Evolutionary conservation across 2,329 filamentous ascomycete genomes (phyloP), one percentile per base, ranked within the genome.

Genomic region (Tolypocladium cylindrosporum): DNA sequence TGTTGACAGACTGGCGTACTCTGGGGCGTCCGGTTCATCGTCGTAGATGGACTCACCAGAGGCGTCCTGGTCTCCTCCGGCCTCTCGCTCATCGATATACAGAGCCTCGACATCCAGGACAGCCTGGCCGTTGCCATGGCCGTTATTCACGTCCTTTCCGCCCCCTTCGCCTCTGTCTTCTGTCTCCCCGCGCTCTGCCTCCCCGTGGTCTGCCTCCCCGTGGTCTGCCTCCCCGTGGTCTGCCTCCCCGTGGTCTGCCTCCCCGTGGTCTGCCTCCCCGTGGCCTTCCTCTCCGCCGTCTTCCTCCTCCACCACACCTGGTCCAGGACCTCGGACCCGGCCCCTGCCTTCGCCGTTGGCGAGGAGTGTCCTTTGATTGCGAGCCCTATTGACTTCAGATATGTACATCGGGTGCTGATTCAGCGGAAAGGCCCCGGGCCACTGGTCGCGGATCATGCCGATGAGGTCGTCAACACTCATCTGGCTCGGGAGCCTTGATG

Each of bases 61-160:
- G 39, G 31, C 40, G 67, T 72, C 8, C 66, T 57, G 4, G 54
- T 48, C 57, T 34, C 57, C 13, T 51, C 31, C 48, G 4, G 48
- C 8, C 21, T 11, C 19, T 11, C n/a, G 48, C 16, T n/a, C 48
- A 36, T 31, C 48, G 1, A 36, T 9, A 4, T 19, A 19, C 4
- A 2, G 27, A 14, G 48, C 54, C 1, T 39, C 34, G 1, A 13
- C 39, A 21, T 31, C 21, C 10, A 27, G 39, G 45, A 64, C 61
- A 36, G 59, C 60, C 5, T 62, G 59, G 31, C 59, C 57, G 55
- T 64, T 62, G 45, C 64, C 65, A 59, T 68, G 68, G 21, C 39
- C 34, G n/a, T 48, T 45, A 40, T 37, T 31, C 11, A 48, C 14
- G 39, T 45, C 42, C 9, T 31, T 31, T 7, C 16, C 36, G 19